Base-by-base conservation (phyloP, 176 grass and related monocot genomes). In the Bromus sterilis region DNA sequence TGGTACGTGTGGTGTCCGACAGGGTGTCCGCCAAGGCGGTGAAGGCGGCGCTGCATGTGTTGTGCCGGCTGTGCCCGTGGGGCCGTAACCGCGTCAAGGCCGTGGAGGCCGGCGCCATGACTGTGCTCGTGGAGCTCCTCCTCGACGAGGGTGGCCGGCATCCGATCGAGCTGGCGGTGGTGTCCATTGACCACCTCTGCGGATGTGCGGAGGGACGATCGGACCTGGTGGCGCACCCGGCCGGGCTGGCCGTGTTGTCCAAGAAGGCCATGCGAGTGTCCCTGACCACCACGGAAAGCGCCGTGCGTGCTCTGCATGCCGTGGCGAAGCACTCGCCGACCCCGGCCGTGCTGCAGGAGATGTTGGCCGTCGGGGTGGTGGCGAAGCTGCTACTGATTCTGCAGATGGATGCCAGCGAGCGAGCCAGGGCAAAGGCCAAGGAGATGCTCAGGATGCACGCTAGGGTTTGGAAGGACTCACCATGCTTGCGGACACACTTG, bases 391-490 rank as follows among this genome's bases (percentile, higher is more conserved):
- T 91, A 16, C 59, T 91, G 12, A 61, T 95, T 43, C 62, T 95
- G 25, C 93, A 90, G 63, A 59, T 90, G 74, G 80, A 88, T 29
- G 60, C 82, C 21, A 26, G 80, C 1, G 76, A 77, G 40, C 80
- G 64, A 58, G 62, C 82, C 1, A 86, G 80, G 57, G 82, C 70
- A 33, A 99, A 85, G 86, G 93, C 76, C 3, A 89, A 82, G 85
- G 91, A 95, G 86, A 82, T 91, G 57, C 84, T 95, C 39, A 86
- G 11, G 74, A 57, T 83, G 83, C 91, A 99, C 60, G 79, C 78
- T 80, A 95, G 70, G 82, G 93, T 85, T 89, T 99, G 96, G 96
- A 99, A 78, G 78, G 83, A 84, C 39, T 93, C 96, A n/a, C 93
- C 90, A 23, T 98, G 93, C 78, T 71, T 98, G 24, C 56, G 65